These are phyloP conservation scores for Myriosclerotinia duriaeana DNA, from an alignment of 2,329 filamentous ascomycete species.

Conservation along the genomic window DNA sequence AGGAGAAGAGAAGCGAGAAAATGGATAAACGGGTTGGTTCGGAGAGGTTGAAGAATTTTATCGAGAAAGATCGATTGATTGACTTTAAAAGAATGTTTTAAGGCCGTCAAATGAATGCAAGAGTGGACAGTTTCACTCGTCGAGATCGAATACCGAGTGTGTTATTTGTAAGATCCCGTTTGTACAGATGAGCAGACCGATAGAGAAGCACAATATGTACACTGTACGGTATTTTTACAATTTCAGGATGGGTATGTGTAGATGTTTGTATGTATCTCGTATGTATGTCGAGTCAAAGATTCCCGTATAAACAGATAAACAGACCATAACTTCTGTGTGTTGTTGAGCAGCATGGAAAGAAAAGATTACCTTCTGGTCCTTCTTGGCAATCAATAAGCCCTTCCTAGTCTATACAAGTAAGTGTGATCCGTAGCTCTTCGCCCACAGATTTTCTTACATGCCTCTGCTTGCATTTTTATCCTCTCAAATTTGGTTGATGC, in stretches of 20 bases:
- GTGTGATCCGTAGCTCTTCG: slow-evolving; percentile 11
- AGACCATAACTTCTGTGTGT: not conserved
- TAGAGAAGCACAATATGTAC: not conserved
- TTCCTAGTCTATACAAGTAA: slow-evolving; percentile 14
- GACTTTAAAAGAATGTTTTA: not conserved
- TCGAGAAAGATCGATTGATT: not conserved
- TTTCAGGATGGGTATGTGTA: not conserved
- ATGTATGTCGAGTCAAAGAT: not conserved
- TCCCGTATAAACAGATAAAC: not conserved
- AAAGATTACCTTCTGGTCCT: not conserved
- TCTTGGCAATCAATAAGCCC: slow-evolving; percentile 19
- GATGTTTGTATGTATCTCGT: not conserved
- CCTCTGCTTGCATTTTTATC: slow-evolving; percentile 8
- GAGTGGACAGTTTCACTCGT: not conserved
- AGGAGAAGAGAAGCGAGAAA: slow-evolving; percentile 1
- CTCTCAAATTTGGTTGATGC: slow-evolving; percentile 7
- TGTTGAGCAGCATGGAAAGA: slow-evolving; percentile 13
- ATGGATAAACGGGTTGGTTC: not conserved
- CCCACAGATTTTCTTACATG: slow-evolving; percentile 14
- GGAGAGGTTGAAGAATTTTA: not conserved
- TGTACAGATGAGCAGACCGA: not conserved
- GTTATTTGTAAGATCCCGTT: not conserved
- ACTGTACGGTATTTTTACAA: not conserved
- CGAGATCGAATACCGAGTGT: not conserved
- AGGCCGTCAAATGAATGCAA: not conserved